These are phyloP conservation scores for Suhomyces faveliae DNA, from an alignment of 805 yeast genomes.

Conservation along the genomic window DNA sequence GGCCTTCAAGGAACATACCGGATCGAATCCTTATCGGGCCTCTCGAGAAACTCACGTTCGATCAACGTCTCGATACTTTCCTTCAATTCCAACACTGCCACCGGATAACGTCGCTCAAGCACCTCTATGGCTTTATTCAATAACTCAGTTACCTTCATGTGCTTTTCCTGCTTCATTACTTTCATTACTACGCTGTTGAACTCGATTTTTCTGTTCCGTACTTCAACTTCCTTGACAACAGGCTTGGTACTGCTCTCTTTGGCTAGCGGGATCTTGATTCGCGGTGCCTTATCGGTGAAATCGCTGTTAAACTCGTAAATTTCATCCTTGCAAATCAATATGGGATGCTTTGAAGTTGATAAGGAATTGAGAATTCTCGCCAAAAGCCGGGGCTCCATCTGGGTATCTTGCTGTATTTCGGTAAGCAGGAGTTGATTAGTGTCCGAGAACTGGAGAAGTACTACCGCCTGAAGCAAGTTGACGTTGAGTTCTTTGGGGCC, in stretches of 20 bases:
- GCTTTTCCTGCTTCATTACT: conserved; percentile 30
- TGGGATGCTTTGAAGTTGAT: conserved; percentile 28
- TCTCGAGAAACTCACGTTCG: conserved; percentile 30
- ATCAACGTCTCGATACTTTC: conserved; percentile 34
- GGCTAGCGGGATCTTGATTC: conserved; percentile 30
- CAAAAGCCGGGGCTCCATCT: conserved; percentile 33
- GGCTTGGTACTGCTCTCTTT: conserved; percentile 12
- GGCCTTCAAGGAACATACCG: conserved; percentile 16
- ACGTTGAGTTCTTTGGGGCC: conserved; percentile 34
- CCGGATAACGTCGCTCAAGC: conserved; percentile 24
- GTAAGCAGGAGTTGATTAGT: conserved; percentile 16
- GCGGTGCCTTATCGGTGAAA: conserved; percentile 28
- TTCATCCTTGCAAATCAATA: conserved; percentile 18
- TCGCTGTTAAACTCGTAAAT: conserved; percentile 19
- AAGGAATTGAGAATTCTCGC: conserved; percentile 29
- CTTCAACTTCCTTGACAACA: conserved; percentile 11
- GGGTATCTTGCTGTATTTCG: conserved; percentile 24
- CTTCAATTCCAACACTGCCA: conserved; percentile 32
- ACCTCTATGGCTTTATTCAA: conserved; percentile 23
- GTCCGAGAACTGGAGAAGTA: conserved; percentile 38
- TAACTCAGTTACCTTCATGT: conserved; percentile 25
- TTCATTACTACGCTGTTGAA: conserved; percentile 26
- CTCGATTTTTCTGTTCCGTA: conserved; percentile 28
- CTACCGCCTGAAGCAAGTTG: conserved; percentile 45
- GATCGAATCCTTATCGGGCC: conserved; percentile 22